Conservation (phyloP, 2,329 filamentous ascomycete species). For the Epicoccum sorghinum region DNA sequence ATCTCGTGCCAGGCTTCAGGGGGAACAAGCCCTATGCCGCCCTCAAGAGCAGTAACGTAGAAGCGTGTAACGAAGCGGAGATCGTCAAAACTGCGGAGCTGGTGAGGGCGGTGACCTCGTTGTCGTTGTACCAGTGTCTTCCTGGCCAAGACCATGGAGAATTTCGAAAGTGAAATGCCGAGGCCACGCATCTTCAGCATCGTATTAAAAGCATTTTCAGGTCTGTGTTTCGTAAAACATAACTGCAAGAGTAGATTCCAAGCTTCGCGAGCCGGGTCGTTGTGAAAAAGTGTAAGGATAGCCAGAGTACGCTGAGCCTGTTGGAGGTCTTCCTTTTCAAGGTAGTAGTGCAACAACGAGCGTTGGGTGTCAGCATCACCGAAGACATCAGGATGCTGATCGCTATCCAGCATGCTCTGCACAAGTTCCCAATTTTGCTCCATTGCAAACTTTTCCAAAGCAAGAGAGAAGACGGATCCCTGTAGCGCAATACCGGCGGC, state of each 20-base stretch:
- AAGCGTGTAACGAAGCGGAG: slow-evolving; percentile 56
- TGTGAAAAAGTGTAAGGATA: slow-evolving; percentile 55
- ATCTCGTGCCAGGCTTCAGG: slow-evolving; percentile 62
- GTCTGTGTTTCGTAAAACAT: slow-evolving; percentile 39
- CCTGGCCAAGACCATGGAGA: slow-evolving; percentile 52
- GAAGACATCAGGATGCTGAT: slow-evolving; percentile 69
- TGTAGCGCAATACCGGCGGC: slow-evolving; percentile 67
- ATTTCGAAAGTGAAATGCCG: slow-evolving; percentile 49
- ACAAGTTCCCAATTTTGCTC: slow-evolving; percentile 61
- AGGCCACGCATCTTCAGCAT: slow-evolving; percentile 59
- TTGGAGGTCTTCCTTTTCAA: slow-evolving; percentile 57
- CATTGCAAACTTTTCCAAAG: slow-evolving; percentile 68
- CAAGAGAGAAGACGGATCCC: slow-evolving; percentile 67
- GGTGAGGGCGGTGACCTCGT: slow-evolving; percentile 43
- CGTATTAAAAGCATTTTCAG: slow-evolving; percentile 37
- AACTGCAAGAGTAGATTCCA: slow-evolving; percentile 58
- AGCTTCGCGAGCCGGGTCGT: slow-evolving; percentile 44
- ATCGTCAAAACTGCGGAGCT: slow-evolving; percentile 39
- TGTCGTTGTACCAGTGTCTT: slow-evolving; percentile 49
- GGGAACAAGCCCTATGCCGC: slow-evolving; percentile 50
- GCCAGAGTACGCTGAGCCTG: slow-evolving; percentile 63
- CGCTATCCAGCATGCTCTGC: slow-evolving; percentile 60
- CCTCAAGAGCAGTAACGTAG: slow-evolving; percentile 55
- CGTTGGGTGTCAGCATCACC: slow-evolving; percentile 63
- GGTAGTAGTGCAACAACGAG: slow-evolving; percentile 59